A percentile compares a stretch with the other conserved stretches of the same genome.
phyloP scores from a whole-genome alignment of 2,329 filamentous ascomycete species.

The Setomelanomma holmii region DNA sequence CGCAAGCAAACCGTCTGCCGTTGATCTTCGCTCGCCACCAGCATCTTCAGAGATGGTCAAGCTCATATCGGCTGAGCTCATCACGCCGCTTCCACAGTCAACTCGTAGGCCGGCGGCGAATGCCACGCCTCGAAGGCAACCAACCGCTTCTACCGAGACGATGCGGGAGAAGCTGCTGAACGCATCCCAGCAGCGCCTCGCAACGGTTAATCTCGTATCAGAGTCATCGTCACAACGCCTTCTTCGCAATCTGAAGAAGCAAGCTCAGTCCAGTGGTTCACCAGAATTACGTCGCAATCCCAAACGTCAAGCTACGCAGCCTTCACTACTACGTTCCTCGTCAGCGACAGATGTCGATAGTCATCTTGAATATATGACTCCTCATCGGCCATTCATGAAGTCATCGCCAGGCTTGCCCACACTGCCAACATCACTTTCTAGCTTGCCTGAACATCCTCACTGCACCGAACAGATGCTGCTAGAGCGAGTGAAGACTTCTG shows the following conservation, averaged over 20 bases:
- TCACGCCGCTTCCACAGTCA: conserved; percentile 1
- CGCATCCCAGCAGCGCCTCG: neutral
- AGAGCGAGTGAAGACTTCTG: neutral
- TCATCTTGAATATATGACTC: neutral
- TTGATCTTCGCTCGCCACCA: conserved; percentile 2
- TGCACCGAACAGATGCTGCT: neutral
- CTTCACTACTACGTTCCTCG: conserved; percentile 3
- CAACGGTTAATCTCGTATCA: neutral
- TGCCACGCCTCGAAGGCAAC: neutral
- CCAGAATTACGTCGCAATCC: neutral
- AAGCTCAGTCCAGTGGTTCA: neutral
- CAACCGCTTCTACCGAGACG: neutral
- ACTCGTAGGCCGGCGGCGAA: neutral
- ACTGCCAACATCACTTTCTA: neutral
- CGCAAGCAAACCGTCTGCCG: neutral
- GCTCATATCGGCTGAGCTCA: too few species aligned
- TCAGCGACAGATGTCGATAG: conserved; percentile 12
- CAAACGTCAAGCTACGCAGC: neutral
- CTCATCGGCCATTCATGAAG: neutral
- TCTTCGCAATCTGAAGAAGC: neutral
- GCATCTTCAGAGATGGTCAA: too few species aligned
- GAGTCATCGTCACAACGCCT: neutral
- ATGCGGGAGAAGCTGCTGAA: neutral
- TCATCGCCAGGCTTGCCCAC: neutral
- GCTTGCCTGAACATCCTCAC: neutral